Conservation (phyloP, 2,329 filamentous ascomycete species). For the Emergomyces pasteurianus region DNA sequence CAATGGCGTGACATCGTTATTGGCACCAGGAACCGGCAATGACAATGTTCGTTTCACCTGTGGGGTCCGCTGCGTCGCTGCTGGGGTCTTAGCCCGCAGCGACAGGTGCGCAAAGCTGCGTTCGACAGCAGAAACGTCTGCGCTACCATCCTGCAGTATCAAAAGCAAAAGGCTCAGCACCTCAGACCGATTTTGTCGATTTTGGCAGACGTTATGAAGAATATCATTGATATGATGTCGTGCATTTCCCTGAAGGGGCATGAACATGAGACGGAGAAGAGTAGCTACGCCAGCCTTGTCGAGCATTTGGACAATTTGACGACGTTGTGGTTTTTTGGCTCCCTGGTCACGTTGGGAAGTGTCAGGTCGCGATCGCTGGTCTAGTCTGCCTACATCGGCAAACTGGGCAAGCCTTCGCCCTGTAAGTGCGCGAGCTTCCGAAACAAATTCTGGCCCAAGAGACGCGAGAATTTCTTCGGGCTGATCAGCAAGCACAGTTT, state of each 20-base stretch:
- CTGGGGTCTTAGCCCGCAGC: conserved; percentile 71
- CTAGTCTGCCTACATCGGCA: conserved; percentile 30
- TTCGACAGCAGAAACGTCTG: conserved; percentile 85
- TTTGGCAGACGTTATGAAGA: conserved; percentile 84
- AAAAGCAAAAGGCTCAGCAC: conserved; percentile 86
- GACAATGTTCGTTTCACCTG: conserved; percentile 64
- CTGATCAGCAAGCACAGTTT: conserved; percentile 82
- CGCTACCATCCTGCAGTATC: conserved; percentile 89
- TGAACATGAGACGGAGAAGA: conserved; percentile 96
- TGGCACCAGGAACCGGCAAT: conserved; percentile 45
- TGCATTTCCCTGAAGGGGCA: conserved; percentile 78
- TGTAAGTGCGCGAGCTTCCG: conserved; percentile 66
- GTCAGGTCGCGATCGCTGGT: conserved; percentile 13
- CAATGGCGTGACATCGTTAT: conserved; percentile 81
- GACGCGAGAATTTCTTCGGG: conserved; percentile 77
- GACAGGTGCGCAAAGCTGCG: conserved; percentile 91
- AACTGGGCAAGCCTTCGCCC: conserved; percentile 46
- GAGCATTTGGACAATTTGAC: conserved; percentile 86
- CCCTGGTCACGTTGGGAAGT: conserved; percentile 33
- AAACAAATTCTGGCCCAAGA: conserved; percentile 72
- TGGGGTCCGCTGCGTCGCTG: conserved; percentile 70
- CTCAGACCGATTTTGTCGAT: conserved; percentile 88
- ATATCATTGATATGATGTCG: conserved; percentile 76
- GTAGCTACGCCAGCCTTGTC: conserved; percentile 94
- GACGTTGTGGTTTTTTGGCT: conserved; percentile 55